Percentiles rank a stretch among this genome's conserved stretches.
phyloP scores from a whole-genome alignment of 331 rosid genomes.

The Rosa hybrid region DNA sequence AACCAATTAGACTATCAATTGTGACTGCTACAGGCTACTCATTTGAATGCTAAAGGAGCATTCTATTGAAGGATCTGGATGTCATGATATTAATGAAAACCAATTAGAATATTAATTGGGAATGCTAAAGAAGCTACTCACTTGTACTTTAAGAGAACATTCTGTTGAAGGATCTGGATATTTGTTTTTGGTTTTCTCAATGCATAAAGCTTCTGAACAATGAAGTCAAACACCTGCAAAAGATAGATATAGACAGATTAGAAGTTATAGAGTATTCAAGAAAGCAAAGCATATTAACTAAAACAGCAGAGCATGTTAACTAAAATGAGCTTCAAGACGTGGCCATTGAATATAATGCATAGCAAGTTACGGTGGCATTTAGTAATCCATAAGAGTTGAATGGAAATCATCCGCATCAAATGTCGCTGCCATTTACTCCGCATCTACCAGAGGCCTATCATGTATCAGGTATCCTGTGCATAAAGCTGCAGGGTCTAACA shows the following conservation, averaged over 20 bases:
- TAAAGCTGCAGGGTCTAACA: neutral
- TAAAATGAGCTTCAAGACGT: neutral
- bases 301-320: neutral
- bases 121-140: conserved; percentile 39
- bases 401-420: neutral
- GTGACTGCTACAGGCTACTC: neutral
- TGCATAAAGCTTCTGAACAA: conserved; percentile 96
- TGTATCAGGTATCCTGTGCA: neutral
- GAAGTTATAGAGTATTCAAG: neutral
- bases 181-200: conserved; percentile 96
- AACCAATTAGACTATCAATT: neutral
- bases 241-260: conserved; percentile 21
- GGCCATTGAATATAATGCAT: neutral
- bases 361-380: neutral
- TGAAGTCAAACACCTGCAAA: conserved; percentile 83
- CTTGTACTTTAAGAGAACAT: conserved; percentile 95
- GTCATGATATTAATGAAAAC: conserved; percentile 25
- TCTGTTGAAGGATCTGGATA: conserved; percentile 96
- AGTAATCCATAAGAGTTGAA: neutral
- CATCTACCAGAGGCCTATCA: neutral
- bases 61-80: conserved; percentile 65
- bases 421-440: neutral
- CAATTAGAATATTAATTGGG: neutral
- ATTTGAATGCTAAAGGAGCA: neutral
- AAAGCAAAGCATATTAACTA: neutral